Evolutionary conservation across 2,329 filamentous ascomycete species (phyloP), one percentile per base, ranked within the genome.

Genomic region (Ambrosiella xylebori): DNA sequence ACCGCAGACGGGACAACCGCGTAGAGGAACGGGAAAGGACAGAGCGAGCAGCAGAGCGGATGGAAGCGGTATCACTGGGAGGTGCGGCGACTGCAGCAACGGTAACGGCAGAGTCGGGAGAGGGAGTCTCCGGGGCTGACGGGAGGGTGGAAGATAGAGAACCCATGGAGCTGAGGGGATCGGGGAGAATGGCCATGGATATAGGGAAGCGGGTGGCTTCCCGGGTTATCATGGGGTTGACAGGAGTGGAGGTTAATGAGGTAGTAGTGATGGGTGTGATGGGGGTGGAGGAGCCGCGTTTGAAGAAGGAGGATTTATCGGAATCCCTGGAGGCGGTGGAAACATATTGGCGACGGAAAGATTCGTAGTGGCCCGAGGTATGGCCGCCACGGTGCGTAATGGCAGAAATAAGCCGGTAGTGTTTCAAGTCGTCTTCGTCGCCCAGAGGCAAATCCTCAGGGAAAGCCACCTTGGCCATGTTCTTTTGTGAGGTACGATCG

Each of bases 321-420:
- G 86, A 82, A 7, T 91, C 96, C 1, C 88, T 86, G 67, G 83
- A 97, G 0, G 90, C 90, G 2, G 85, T 73, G 7, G 60, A 58
- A 7, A 88, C 71, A 60, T 87, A 85, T 69, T 97, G 93, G 41
- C 93, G 80, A 39, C 93, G 80, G 69, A 97, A 97, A 0, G 89
- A 91, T 69, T 98, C 93, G 71, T 98, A 98, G 67, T 98, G 93
- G 0, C 93, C 93, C 65, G 89, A 95, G 66, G 95, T 85, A 68
- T 98, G 93, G 62, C 87, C 94, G 41, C 93, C 93, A 66, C 95
- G 95, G 68, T 98, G 93, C 19, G 88, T 95, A 40, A 98, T 88
- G 40, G 95, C 80, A 11, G 85, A 88, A 0, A 95, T 77, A 4
- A 98, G 75, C 65, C 84, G 88, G 70, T 96, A 98, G 66, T 80